Evolutionary conservation across 495 filamentous ascomycete species (phyloP).

Genomic region (Lepidopterella palustris): DNA sequence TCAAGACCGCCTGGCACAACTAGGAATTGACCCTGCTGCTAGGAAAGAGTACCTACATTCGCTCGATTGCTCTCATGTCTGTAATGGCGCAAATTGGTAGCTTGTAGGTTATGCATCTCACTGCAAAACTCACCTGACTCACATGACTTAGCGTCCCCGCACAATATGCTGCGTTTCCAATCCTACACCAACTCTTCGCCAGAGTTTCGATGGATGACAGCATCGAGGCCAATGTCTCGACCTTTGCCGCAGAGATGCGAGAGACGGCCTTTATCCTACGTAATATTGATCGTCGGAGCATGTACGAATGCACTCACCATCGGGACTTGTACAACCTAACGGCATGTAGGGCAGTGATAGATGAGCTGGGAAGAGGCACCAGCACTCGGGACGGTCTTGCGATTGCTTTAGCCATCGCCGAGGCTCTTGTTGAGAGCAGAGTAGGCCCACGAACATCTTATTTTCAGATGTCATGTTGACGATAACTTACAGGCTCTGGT

Average conservation of each 20-base stretch:
- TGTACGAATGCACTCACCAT: slow-evolving; percentile 35
- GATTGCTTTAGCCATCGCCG: slow-evolving; percentile 82
- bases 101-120: slow-evolving; percentile 42
- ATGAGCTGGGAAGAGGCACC: slow-evolving; percentile 90
- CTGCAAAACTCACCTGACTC: background rate
- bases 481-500: slow-evolving; percentile 49
- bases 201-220: slow-evolving; percentile 80
- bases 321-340: slow-evolving; percentile 4
- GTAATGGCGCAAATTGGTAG: slow-evolving; percentile 92
- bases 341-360: slow-evolving; percentile 58
- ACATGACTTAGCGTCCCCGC: slow-evolving; percentile 57
- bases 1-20: too few species aligned
- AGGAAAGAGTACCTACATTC: slow-evolving; percentile 84
- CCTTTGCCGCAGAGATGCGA: slow-evolving; percentile 90
- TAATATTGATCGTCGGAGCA: slow-evolving; percentile 64
- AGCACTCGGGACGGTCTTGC: slow-evolving; percentile 82
- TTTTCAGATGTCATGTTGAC: background rate
- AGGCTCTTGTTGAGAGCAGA: slow-evolving; percentile 71
- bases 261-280: slow-evolving; percentile 89
- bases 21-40: background rate
- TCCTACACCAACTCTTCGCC: slow-evolving; percentile 78
- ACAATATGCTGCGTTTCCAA: slow-evolving; percentile 70
- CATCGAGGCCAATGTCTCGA: slow-evolving; percentile 86
- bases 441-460: slow-evolving; percentile 7
- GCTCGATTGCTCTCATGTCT: slow-evolving; percentile 72